A percentile compares a stretch with the other conserved stretches of the same genome.
Evolutionary conservation across 352 stramenopile species (phyloP).

Genomic region (Phytophthora sp.): DNA sequence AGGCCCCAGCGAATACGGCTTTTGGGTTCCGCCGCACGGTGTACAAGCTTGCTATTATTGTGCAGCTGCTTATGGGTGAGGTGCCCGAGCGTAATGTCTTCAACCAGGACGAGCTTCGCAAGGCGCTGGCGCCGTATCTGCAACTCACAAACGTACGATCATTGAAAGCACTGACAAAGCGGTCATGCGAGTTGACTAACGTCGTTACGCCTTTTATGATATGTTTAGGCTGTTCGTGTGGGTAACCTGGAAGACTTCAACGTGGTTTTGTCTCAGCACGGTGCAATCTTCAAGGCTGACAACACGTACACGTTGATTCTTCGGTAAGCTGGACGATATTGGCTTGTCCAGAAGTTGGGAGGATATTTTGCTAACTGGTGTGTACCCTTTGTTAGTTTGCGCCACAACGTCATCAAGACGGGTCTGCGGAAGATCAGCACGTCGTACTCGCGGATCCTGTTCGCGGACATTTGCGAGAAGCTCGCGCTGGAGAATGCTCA

Average conservation of each 20-base stretch:
- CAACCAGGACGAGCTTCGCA: conserved; percentile 89
- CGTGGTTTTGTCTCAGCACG: conserved; percentile 87
- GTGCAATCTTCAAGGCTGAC: conserved; percentile 91
- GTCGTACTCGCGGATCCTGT: conserved; percentile 93
- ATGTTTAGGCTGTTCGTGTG: conserved; percentile 91
- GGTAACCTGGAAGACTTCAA: conserved; percentile 97
- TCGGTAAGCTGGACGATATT: conserved; percentile 50
- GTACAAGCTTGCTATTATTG: conserved; percentile 97
- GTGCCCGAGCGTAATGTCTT: conserved; percentile 97
- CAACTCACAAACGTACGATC: conserved; percentile 92
- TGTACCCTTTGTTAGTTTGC: conserved; percentile 62
- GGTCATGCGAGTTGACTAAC: too few relatives aligned
- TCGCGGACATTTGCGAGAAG: conserved; percentile 93
- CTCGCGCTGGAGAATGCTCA: conserved; percentile 92
- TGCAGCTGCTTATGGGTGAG: conserved; percentile 98
- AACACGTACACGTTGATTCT: conserved; percentile 97
- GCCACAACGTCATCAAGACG: conserved; percentile 99
- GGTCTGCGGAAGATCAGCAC: conserved; percentile 97
- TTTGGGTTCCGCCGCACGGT: conserved; percentile 96
- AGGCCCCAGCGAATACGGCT: conserved; percentile 95
- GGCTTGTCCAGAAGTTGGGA: neutral
- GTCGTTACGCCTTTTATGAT: conserved; percentile 9
- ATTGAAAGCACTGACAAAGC: neutral
- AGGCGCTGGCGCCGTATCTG: conserved; percentile 94
- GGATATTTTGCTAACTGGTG: conserved; percentile 3